Conservation (phyloP, 345 rosid genomes). For the Brassica rapa region DNA sequence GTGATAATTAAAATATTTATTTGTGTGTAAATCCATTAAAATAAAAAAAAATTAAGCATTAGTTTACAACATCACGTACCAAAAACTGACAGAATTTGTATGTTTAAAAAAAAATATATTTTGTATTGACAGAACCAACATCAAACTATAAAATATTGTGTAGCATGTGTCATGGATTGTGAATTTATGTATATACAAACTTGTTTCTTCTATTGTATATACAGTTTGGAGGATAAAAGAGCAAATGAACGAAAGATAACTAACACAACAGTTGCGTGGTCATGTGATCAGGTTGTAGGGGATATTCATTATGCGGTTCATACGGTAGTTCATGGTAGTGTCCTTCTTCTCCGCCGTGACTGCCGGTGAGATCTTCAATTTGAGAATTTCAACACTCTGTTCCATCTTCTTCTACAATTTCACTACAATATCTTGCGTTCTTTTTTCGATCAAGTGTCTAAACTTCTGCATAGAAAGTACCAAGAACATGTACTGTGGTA, state of each 20-base stretch:
- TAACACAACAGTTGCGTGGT: conserved; percentile 36
- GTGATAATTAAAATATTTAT: too few relatives aligned
- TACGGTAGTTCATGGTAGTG: conserved; percentile 20
- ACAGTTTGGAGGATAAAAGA: not conserved
- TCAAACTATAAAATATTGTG: not conserved
- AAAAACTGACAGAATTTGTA: too few relatives aligned
- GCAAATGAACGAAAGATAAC: not conserved
- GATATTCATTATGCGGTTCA: conserved; percentile 11
- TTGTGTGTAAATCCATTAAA: too few relatives aligned
- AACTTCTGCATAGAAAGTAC: conserved; percentile 46
- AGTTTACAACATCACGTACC: too few relatives aligned
- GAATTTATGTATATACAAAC: not conserved
- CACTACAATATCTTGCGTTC: conserved; percentile 55
- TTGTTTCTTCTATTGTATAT: not conserved
- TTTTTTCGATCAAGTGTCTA: conserved; percentile 67
- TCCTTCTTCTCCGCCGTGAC: conserved; percentile 7
- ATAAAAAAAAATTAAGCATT: too few relatives aligned
- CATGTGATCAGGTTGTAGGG: conserved; percentile 11
- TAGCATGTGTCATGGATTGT: not conserved
- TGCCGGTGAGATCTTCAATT: conserved; percentile 47
- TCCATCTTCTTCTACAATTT: conserved; percentile 77
- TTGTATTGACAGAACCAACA: not conserved
- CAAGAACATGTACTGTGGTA: not conserved
- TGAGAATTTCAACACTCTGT: conserved; percentile 75
- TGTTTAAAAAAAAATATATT: too few relatives aligned